Conservation (phyloP, 208 protist species). For the Acanthamoeba healyi region DNA sequence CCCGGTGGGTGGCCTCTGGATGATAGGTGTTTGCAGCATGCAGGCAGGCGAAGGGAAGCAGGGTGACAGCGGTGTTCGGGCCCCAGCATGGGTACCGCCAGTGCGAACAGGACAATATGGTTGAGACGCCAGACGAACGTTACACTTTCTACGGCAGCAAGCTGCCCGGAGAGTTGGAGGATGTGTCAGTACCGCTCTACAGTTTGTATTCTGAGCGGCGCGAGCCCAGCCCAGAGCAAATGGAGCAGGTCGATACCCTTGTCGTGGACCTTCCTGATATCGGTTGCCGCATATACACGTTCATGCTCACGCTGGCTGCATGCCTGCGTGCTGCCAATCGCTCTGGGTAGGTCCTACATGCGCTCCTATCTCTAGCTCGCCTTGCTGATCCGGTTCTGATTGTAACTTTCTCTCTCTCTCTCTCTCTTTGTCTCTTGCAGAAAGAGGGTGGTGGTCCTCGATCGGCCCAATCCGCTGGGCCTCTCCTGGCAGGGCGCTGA, state of each 20-base stretch:
- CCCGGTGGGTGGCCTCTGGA: too few species aligned
- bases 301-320: slow-evolving; percentile 66
- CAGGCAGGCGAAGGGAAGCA: background rate
- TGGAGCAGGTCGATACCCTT: slow-evolving; percentile 50
- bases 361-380: too few species aligned
- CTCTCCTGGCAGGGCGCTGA: slow-evolving; percentile 14
- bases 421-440: background rate
- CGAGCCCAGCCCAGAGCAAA: slow-evolving; percentile 54
- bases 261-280: slow-evolving; percentile 64
- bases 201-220: slow-evolving; percentile 65
- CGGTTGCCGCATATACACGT: slow-evolving; percentile 60
- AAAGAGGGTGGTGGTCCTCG: slow-evolving; percentile 56
- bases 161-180: too few species aligned
- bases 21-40: slow-evolving; percentile 48
- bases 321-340: slow-evolving; percentile 34
- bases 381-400: too few species aligned
- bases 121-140: slow-evolving; percentile 47
- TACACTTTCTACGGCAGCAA: slow-evolving; percentile 5
- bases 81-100: slow-evolving; percentile 28
- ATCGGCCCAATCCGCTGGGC: slow-evolving; percentile 53
- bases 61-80: slow-evolving; percentile 16
- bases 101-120: slow-evolving; percentile 66
- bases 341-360: background rate
- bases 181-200: slow-evolving; percentile 47
- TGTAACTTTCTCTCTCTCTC: background rate